Percentiles rank a stretch among this genome's conserved stretches.
These are phyloP conservation scores for Candida mattraensis DNA, from an alignment of 805 yeast species.

Conservation along the genomic window DNA sequence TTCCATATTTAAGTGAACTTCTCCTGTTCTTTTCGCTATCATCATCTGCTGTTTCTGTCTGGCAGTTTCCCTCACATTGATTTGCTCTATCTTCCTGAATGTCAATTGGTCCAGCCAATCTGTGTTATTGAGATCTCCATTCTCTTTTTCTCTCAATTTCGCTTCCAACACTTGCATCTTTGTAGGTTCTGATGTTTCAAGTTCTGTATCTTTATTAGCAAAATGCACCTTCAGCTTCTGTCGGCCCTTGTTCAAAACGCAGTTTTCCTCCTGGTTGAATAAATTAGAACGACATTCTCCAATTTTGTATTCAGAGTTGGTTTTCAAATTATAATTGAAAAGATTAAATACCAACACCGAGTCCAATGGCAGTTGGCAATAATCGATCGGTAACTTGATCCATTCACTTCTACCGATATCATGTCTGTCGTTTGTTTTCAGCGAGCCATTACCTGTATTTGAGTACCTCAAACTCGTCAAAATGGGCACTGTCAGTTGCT, in stretches of 20 bases:
- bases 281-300: constrained; percentile 61
- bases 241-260: constrained; percentile 68
- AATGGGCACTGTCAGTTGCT: constrained; percentile 24
- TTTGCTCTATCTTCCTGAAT: constrained; percentile 50
- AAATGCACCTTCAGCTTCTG: constrained; percentile 50
- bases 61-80: constrained; percentile 24
- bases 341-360: constrained; percentile 60
- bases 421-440: constrained; percentile 1
- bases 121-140: constrained; percentile 58
- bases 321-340: constrained; percentile 63
- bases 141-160: constrained; percentile 60
- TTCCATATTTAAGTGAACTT: constrained; percentile 39
- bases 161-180: constrained; percentile 49
- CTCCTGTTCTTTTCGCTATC: constrained; percentile 15
- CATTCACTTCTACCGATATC: constrained; percentile 46
- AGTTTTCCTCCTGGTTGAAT: constrained; percentile 46
- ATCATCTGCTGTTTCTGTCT: constrained; percentile 12
- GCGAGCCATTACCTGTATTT: constrained; percentile 2
- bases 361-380: constrained; percentile 67
- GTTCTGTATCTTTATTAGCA: constrained; percentile 10
- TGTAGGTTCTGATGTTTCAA: constrained; percentile 25
- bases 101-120: constrained; percentile 78
- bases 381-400: constrained; percentile 68
- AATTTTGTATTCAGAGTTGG: constrained; percentile 47
- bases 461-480: constrained; percentile 21